Evolutionary conservation across 2,329 filamentous ascomycete genomes (phyloP), one percentile per base, ranked within the genome.

Genomic region (Trichoderma semiorbis): DNA sequence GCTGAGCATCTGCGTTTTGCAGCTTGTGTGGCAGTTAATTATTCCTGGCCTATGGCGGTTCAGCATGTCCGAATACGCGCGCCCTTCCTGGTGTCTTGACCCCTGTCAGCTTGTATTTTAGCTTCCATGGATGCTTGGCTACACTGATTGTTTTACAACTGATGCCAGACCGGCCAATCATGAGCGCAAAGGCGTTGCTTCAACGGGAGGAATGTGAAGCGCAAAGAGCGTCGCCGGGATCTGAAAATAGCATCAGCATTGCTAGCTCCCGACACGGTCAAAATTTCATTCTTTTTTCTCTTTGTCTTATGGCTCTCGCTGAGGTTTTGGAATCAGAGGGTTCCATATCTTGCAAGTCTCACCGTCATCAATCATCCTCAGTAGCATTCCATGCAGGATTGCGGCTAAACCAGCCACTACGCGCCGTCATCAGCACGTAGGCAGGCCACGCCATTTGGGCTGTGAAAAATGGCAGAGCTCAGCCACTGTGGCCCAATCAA

Each of bases 371-470:
- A n/a, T 11, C 26, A n/a, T n/a, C 55, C 18, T 32, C 30, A 32
- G 57, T 21, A 50, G 14, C 8, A 50, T 21, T 50, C n/a, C 43
- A 21, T 11, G 32, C 12, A 62, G 21, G 39, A 36, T 26, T 26
- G 57, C 57, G 16, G 28, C 39, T 62, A 69, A 36, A 24, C 57
- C 57, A 69, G 66, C 66, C 66, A 69, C 57, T 62, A 47, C 28
- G 57, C 66, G 66, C 57, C 66, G 57, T 69, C 66, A 69, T 69
- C 21, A 57, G 28, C 60, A 61, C 66, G 65, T 68, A 66, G 43
- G 64, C 34, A 50, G 26, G 34, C 28, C 53, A 43, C 53, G 65
- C 65, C 34, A 57, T 57, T 39, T 39, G 8, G 11, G 64, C 47
- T 36, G 63, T 66, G 10, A 34, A 32, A 39, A 12, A 26, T 8